Conservation (phyloP, 208 protist genomes). For the Leishmania turanica region DNA sequence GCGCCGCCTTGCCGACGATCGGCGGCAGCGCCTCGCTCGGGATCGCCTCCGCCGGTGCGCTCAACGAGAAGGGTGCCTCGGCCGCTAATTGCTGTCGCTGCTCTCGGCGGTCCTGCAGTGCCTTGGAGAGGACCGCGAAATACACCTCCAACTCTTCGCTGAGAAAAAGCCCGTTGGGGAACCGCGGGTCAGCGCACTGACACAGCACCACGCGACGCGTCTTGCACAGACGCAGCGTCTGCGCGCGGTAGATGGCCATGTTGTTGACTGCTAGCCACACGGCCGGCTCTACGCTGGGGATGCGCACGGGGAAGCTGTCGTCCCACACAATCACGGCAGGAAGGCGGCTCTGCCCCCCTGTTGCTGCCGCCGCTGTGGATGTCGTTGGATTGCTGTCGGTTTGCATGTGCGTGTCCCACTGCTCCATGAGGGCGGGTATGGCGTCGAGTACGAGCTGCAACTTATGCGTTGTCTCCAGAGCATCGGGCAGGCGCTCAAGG, state of each 20-base stretch:
- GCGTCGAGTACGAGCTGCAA: conserved; percentile 80
- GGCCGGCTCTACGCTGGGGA: conserved; percentile 27
- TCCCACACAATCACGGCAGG: conserved; percentile 72
- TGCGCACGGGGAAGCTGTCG: conserved; percentile 70
- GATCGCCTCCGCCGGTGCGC: not conserved
- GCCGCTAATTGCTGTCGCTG: conserved; percentile 5
- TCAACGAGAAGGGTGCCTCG: not conserved
- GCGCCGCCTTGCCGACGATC: conserved; percentile 36
- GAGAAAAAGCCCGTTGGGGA: conserved; percentile 35
- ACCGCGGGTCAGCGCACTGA: conserved; percentile 35
- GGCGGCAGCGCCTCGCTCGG: conserved; percentile 32
- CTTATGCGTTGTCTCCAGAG: conserved; percentile 43
- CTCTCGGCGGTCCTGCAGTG: conserved; percentile 21
- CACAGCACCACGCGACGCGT: conserved; percentile 52
- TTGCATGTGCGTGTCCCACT: conserved; percentile 57
- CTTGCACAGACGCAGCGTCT: conserved; percentile 50
- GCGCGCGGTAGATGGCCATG: conserved; percentile 44
- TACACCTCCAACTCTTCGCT: conserved; percentile 37
- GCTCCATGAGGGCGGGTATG: conserved; percentile 56
- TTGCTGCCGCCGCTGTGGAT: not conserved
- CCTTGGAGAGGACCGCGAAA: conserved; percentile 25
- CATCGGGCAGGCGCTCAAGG: conserved; percentile 53
- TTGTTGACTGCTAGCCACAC: conserved; percentile 61
- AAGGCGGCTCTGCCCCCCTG: conserved; percentile 1
- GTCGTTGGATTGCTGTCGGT: not conserved